Percentiles rank a stretch among this genome's conserved stretches.
phyloP scores from a whole-genome alignment of 768 basidiomycete genomes.

The Naganishia vishniacii region DNA sequence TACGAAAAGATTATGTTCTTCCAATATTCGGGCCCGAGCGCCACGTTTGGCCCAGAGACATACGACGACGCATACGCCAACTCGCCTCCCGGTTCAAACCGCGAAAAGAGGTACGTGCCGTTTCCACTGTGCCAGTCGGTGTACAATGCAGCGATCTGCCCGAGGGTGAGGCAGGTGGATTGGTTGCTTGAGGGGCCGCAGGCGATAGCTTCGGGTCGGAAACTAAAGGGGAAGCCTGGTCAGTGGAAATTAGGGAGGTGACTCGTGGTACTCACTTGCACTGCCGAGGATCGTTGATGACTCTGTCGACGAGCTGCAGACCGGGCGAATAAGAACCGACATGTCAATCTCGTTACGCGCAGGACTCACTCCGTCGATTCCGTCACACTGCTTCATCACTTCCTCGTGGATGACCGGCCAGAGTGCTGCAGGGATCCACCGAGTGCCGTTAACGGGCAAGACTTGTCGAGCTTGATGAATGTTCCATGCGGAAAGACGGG shows the following conservation, averaged over 20 bases:
- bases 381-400: slow-evolving; percentile 47
- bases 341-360: no score
- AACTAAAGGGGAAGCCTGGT: not conserved
- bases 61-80: slow-evolving; percentile 17
- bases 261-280: not conserved
- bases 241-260: not conserved
- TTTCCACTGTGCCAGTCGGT: not conserved
- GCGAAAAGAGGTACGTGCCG: slow-evolving; percentile 5
- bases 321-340: not conserved
- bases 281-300: not conserved
- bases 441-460: slow-evolving; percentile 27
- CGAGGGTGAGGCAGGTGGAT: not conserved
- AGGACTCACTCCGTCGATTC: slow-evolving; percentile 37
- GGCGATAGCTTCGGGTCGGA: not conserved
- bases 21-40: slow-evolving; percentile 25
- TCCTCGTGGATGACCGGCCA: slow-evolving; percentile 46
- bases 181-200: not conserved
- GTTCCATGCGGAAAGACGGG: slow-evolving; percentile 35
- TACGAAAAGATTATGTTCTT: slow-evolving; percentile 44
- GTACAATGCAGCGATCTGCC: not conserved
- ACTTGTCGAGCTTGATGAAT: slow-evolving; percentile 26
- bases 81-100: slow-evolving; percentile 22
- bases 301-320: not conserved
- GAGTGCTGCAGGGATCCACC: slow-evolving; percentile 38
- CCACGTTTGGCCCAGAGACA: slow-evolving; percentile 8